Conservation (phyloP, 257 asterid genomes). For the Forsythia suspensa region DNA sequence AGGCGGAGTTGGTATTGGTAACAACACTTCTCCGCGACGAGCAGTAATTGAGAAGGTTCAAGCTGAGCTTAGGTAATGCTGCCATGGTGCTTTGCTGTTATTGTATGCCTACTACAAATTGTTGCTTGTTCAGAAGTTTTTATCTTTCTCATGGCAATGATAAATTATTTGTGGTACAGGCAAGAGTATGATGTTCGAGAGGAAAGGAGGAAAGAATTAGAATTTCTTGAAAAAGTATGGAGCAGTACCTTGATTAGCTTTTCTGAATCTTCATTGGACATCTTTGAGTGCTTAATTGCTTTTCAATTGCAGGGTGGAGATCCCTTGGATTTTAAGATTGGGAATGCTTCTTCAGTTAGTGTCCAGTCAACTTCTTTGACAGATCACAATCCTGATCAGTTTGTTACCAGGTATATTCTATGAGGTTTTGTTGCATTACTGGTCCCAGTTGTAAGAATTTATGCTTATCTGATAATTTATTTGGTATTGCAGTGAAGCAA, state of each 20-base stretch:
- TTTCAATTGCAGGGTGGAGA: slow-evolving; percentile 73
- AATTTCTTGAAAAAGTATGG: slow-evolving; percentile 82
- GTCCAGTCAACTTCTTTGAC: slow-evolving; percentile 79
- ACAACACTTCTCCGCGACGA: slow-evolving; percentile 59
- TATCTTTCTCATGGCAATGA: slow-evolving; percentile 9
- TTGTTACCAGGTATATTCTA: slow-evolving; percentile 57
- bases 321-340: slow-evolving; percentile 72
- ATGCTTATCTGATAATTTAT: slow-evolving; percentile 1
- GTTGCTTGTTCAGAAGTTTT: slow-evolving; percentile 13
- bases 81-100: slow-evolving; percentile 28
- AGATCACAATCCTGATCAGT: slow-evolving; percentile 63
- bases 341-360: slow-evolving; percentile 59
- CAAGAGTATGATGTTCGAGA: slow-evolving; percentile 76
- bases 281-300: slow-evolving; percentile 26
- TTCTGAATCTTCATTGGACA: slow-evolving; percentile 15
- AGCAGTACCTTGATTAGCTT: slow-evolving; percentile 28
- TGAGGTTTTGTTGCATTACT: slow-evolving; percentile 12
- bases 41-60: slow-evolving; percentile 74
- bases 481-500: slow-evolving; percentile 63
- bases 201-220: slow-evolving; percentile 75
- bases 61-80: slow-evolving; percentile 74
- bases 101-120: slow-evolving; percentile 19
- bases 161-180: slow-evolving; percentile 48
- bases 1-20: slow-evolving; percentile 70
- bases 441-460: slow-evolving; percentile 5